phyloP scores from a whole-genome alignment of 2,329 filamentous ascomycete species.

The Arthrobotrys sinensis region DNA sequence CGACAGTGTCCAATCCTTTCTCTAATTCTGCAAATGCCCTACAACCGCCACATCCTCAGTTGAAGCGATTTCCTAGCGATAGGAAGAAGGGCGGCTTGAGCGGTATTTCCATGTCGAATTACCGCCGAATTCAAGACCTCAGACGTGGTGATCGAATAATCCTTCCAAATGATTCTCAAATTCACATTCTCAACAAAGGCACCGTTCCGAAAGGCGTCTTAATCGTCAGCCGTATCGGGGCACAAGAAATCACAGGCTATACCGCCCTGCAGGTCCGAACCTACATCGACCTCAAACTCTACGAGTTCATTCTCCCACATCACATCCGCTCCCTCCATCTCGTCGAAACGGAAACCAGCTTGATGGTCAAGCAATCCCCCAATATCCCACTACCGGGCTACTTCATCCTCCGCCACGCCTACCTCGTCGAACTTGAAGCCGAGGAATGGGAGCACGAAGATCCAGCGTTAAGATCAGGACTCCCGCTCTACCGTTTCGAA shows the following conservation, averaged over 20 bases:
- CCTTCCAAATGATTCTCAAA: constrained; percentile 52
- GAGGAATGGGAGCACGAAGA: constrained; percentile 13
- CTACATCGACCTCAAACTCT: constrained; percentile 43
- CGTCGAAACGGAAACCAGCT: constrained; percentile 48
- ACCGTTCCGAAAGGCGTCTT: constrained; percentile 45
- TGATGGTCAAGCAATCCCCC: constrained; percentile 30
- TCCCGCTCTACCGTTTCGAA: constrained; percentile 24
- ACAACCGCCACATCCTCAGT: not conserved
- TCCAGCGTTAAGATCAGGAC: not conserved
- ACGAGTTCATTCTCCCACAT: constrained; percentile 45
- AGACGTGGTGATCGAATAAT: constrained; percentile 44
- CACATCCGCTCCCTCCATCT: constrained; percentile 48
- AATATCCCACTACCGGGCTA: constrained; percentile 38
- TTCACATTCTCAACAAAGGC: constrained; percentile 42
- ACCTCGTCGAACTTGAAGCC: constrained; percentile 40
- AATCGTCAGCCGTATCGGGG: constrained; percentile 43
- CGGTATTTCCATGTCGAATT: constrained; percentile 48
- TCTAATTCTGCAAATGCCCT: not conserved
- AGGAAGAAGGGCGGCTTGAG: constrained; percentile 30
- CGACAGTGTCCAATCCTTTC: constrained; percentile 9
- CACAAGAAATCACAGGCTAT: constrained; percentile 39
- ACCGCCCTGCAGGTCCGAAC: constrained; percentile 49
- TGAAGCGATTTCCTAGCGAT: constrained; percentile 34
- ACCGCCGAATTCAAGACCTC: constrained; percentile 51
- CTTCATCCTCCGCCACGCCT: constrained; percentile 47